Base-by-base conservation (phyloP, 1,139 yeast genomes). In the Taiozyma sp. region DNA sequence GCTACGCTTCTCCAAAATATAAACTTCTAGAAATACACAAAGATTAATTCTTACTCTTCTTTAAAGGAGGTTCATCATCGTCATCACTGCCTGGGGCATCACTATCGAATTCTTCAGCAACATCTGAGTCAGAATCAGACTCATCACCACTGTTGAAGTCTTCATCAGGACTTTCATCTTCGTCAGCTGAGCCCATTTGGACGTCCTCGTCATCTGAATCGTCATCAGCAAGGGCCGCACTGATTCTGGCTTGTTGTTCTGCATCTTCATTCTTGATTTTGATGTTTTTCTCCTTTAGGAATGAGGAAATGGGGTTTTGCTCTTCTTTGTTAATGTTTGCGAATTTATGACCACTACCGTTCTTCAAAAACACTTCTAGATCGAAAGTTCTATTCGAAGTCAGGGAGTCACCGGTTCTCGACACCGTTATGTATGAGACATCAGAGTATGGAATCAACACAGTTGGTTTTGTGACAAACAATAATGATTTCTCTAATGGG, bases 401-500 rank as follows among this genome's bases (percentile, higher is more conserved):
- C 1, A 86, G 81, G 1, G 90, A 83, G 45, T 85, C 81, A 14
- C 96, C 96, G 7, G 95, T 88, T 68, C 99, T 84, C 4, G 97
- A 87, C 73, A 95, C 86, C 34, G 88, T 83, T 37, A 93, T 82
- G 45, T 75, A 77, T 50, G 84, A 75, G 46, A 93, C 81, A 62
- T 93, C 98, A 1, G 86, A 74, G 67, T 83, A 86, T 50, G 98
- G 97, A 57, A 93, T 88, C 67, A 88, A 88, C 44, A 93, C 81
- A 0, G 98, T 90, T 47, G 99, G 97, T 67, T 95, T 95, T 34
- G 97, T 91, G 43, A 93, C 85, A 66, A 93, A 93, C 58, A 93
- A 73, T 65, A 93, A 83, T 52, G 96, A 88, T 69, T 89, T 87
- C 59, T 95, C 99, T 55, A 93, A 77, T 21, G 96, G 91, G 68